A percentile compares a stretch with the other conserved stretches of the same genome.
These are phyloP conservation scores for Trichophyton simii DNA, from an alignment of 2,329 filamentous ascomycete species.

Conservation along the genomic window DNA sequence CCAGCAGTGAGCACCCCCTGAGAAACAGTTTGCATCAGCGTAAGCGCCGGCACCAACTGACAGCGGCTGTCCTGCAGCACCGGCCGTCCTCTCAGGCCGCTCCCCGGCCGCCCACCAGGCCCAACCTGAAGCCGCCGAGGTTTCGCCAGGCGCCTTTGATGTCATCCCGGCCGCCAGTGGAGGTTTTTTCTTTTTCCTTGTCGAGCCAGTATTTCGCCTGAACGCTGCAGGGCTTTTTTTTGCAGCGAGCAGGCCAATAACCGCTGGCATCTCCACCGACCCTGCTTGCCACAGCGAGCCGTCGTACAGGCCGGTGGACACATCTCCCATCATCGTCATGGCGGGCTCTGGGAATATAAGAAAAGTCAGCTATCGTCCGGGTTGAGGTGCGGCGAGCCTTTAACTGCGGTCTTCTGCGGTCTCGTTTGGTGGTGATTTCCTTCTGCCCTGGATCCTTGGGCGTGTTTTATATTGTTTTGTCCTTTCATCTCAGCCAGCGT, in stretches of 20 bases:
- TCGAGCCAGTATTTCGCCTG: background rate
- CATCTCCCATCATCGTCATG: background rate
- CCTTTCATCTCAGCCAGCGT: background rate
- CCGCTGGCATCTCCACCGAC: constrained; percentile 48
- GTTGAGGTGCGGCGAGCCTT: background rate
- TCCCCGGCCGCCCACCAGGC: background rate
- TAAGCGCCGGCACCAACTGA: background rate
- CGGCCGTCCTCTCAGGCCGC: background rate
- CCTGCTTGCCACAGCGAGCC: background rate
- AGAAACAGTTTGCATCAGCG: background rate
- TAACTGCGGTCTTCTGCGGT: background rate
- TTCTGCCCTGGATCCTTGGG: background rate
- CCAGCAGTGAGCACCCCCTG: no score
- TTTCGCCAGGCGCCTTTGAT: constrained; percentile 10
- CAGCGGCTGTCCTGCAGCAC: background rate
- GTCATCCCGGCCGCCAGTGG: constrained; percentile 5
- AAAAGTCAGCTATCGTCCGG: background rate
- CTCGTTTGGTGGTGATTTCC: background rate
- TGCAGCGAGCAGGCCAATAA: constrained; percentile 16
- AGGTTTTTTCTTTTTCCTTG: background rate
- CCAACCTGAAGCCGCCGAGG: constrained; percentile 5
- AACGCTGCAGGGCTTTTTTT: background rate
- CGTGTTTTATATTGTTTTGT: background rate
- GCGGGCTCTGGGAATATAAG: background rate
- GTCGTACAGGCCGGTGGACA: background rate